phyloP scores from a whole-genome alignment of 345 rosid species.

The Brassica carinata region DNA sequence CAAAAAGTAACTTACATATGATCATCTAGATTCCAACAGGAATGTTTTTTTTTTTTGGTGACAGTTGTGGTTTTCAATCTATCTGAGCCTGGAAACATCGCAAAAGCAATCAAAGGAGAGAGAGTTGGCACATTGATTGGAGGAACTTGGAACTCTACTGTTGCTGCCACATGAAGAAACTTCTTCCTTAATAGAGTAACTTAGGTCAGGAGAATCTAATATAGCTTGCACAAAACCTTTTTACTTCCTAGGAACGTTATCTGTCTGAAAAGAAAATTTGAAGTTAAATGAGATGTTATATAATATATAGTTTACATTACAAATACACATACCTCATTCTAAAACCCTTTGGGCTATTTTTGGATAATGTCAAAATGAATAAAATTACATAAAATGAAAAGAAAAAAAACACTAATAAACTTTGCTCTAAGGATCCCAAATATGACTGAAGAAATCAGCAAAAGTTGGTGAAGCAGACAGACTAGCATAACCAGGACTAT shows the following conservation, averaged over 20 bases:
- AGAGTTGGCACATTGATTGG: slow-evolving; percentile 86
- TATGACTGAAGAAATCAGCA: slow-evolving; percentile 54
- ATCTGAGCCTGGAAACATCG: slow-evolving; percentile 74
- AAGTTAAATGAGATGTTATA: slow-evolving; percentile 20
- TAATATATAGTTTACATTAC: slow-evolving; percentile 1
- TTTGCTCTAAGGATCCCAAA: slow-evolving; percentile 44
- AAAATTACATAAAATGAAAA: slow-evolving; percentile 19
- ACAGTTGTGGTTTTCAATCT: slow-evolving; percentile 92
- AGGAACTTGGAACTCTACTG: slow-evolving; percentile 52
- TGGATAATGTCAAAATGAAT: slow-evolving; percentile 24
- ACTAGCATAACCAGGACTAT: slow-evolving; percentile 50
- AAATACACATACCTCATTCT: slow-evolving; percentile 19
- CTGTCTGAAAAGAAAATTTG: slow-evolving; percentile 29
- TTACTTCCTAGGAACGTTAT: slow-evolving; percentile 10
- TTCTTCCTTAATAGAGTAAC: not conserved
- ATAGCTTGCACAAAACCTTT: not conserved
- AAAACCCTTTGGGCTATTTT: slow-evolving; percentile 26
- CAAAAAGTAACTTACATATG: not conserved
- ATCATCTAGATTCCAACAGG: not conserved
- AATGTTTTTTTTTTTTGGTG: not conserved
- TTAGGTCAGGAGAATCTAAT: slow-evolving; percentile 28
- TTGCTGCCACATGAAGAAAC: slow-evolving; percentile 38
- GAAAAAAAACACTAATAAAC: not conserved
- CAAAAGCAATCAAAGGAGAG: slow-evolving; percentile 85
- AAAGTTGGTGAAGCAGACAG: slow-evolving; percentile 55